phyloP scores from a whole-genome alignment of 768 basidiomycete species.

The Termitomyces sp. region DNA sequence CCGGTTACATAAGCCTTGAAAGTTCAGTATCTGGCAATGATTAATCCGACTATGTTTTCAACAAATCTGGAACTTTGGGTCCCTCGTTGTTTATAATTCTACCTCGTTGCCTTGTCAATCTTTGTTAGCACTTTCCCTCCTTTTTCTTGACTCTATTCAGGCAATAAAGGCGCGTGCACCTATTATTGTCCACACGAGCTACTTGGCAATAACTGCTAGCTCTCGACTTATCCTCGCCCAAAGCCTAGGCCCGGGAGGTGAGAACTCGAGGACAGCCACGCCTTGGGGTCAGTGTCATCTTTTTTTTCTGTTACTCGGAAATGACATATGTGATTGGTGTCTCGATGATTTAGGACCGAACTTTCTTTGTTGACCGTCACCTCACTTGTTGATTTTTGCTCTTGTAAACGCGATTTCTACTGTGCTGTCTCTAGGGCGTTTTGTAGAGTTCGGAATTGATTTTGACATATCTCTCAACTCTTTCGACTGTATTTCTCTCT shows the following conservation, averaged over 20 bases:
- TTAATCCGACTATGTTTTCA: constrained; percentile 1
- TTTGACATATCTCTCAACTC: neutral
- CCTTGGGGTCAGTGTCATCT: neutral
- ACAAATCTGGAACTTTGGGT: neutral
- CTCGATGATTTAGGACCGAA: neutral
- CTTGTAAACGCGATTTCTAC: neutral
- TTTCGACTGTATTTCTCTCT: neutral
- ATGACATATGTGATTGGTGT: neutral
- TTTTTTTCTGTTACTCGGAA: neutral
- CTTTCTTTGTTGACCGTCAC: neutral
- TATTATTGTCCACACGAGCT: neutral
- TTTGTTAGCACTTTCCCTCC: neutral
- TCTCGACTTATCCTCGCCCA: neutral
- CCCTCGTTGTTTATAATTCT: neutral
- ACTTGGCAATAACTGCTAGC: neutral
- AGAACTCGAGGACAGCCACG: neutral
- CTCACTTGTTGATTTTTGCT: neutral
- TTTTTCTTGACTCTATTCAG: neutral
- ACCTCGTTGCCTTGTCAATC: neutral
- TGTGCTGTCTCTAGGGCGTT: neutral
- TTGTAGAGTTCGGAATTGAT: neutral
- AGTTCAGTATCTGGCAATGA: neutral
- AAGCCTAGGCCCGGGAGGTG: neutral
- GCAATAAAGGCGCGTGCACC: neutral
- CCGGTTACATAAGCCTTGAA: neutral